phyloP scores from a whole-genome alignment of 169 alveolate species.

The Cryptosporidium bovis region DNA sequence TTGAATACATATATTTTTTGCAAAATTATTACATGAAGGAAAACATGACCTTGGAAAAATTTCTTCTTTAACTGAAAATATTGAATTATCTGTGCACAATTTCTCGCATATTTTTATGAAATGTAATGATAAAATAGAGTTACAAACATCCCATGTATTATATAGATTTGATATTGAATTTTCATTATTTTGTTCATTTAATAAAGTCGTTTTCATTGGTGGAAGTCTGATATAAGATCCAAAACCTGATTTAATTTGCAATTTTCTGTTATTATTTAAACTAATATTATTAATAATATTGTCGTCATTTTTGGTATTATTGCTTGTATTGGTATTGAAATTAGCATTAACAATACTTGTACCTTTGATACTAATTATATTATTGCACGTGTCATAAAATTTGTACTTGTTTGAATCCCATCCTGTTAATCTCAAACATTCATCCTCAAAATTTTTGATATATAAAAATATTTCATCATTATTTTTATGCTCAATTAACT shows the following conservation, averaged over 20 bases:
- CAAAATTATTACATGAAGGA: constrained; percentile 48
- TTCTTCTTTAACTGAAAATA: constrained; percentile 19
- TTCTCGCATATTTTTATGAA: constrained; percentile 53
- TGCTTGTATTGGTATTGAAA: not conserved
- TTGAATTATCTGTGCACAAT: constrained; percentile 12
- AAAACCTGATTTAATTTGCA: constrained; percentile 56
- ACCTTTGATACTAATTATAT: too few species aligned
- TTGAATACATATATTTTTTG: constrained; percentile 32
- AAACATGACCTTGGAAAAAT: constrained; percentile 61
- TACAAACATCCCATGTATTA: constrained; percentile 30
- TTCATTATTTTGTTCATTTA: not conserved
- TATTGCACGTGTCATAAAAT: too few species aligned
- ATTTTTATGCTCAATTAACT: too few species aligned
- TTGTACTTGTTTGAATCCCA: too few species aligned
- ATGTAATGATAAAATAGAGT: constrained; percentile 42
- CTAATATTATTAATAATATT: not conserved
- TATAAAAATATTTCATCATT: too few species aligned
- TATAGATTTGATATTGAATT: not conserved
- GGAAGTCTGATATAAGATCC: constrained; percentile 63
- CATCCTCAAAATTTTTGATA: too few species aligned
- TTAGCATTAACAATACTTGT: too few species aligned
- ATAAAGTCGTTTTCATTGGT: not conserved
- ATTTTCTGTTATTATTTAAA: constrained; percentile 9
- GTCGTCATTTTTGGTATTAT: not conserved
- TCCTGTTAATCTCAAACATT: too few species aligned